Base-by-base conservation (phyloP, 2,329 filamentous ascomycete genomes). In the Arthrobotrys sinensis region DNA sequence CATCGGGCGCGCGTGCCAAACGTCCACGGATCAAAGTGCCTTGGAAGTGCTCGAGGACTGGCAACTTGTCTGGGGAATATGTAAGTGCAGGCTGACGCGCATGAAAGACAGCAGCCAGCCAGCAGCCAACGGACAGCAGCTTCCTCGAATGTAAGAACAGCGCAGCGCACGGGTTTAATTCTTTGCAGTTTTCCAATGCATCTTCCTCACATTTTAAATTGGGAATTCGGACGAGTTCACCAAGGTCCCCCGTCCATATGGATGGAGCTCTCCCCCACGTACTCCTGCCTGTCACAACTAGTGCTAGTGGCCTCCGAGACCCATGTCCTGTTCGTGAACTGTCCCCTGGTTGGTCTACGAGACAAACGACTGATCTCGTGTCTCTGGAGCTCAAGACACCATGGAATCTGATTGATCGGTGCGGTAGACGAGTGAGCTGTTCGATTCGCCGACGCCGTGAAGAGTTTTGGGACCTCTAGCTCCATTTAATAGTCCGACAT, bases 241-340 rank as follows among this genome's bases (percentile, higher is more conserved):
- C 70, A 60, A 60, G 34, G 43, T 60, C 55, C 55, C 55, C 55
- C 55, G 55, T 60, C 43, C 19, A 21, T 52, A 3, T 46, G 46
- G 34, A 66, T 75, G 70, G 70, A 75, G 70, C 70, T 75, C 60
- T 48, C 70, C 68, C 70, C 70, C 70, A 75, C 70, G 63, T 45
- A 73, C 24, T 60, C 36, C 21, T 60, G 16, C 55, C 55, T 60
- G 16, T 60, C 55, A 34, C 36, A 60, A 43, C 16, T n/a, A 12
- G 36, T 40, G 55, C 55, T 60, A 60, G 55, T 43, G 36, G 11
- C 36, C 11, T 43, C 43, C 43, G 55, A 60, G 55, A 60, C 36
- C 55, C 55, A 60, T 36, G 55, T 43, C 55, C 55, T 36, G 55
- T 60, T 36, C 55, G 43, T 24, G 36, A 43, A 24, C 55, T 60